Base-by-base conservation (phyloP, 192 early-diverging fungal genomes). In the Backusella mclennaniae region DNA sequence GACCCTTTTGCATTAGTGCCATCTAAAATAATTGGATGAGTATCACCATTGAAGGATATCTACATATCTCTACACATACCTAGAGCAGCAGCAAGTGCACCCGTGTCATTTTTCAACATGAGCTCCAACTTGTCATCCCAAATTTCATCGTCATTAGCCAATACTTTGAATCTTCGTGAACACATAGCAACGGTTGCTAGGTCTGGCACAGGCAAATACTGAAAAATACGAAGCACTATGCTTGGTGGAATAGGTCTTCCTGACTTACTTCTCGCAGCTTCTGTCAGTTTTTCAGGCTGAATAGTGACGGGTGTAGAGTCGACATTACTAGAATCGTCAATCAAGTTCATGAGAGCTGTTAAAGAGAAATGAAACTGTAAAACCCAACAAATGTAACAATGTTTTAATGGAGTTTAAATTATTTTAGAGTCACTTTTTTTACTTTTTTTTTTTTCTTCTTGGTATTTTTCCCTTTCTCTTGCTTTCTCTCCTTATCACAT, bases 141-240 rank as follows among this genome's bases (percentile, higher is more conserved):
- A 70, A 95, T 89, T 42, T 89, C 91, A 74, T 95, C 92, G 35
- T 89, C 88, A 82, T 94, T 93, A 21, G 84, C 88, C 35, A 95
- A 84, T 38, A 95, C 90, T 79, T 95, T 95, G 77, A 92, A 89
- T 1, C 93, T 85, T 38, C 94, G 85, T 44, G 89, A 92, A n/a
- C 83, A 86, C 63, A 85, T 77, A 1, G 94, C 93, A 66, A 85
- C 81, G 44, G 79, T 85, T 1, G 88, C 77, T 8, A 88, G 59
- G 9, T 85, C 77, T 23, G 82, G 73, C 21, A 88, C 75, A 33
- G 87, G 87, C 1, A 90, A 71, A 74, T 85, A 82, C 9, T 76
- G 69, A 33, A 90, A 72, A 38, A 87, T 85, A 72, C 76, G 75
- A 74, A 87, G 70, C 1, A 87, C 73, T 17, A 88, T 35, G 73